Evolutionary conservation across 2,329 filamentous ascomycete genomes (phyloP), one percentile per base, ranked within the genome.

Genomic region (Ceratocystis cacaofunesta): DNA sequence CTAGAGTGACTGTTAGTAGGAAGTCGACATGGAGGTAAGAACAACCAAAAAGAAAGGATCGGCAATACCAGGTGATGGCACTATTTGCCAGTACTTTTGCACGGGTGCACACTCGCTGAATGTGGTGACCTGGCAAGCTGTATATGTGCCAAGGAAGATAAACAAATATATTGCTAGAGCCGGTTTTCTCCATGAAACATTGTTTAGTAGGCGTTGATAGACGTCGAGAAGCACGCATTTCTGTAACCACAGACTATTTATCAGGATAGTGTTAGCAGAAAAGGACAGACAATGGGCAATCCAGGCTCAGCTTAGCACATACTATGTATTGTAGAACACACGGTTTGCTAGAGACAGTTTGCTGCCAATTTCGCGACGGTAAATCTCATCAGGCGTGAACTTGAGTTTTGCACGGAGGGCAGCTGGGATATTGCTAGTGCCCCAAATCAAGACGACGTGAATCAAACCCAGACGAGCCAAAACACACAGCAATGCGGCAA

Each of bases 71-170:
- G 74, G 73, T 65, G 71, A 69, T 58, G 74, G 81, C 0, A 78
- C 69, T 63, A 84, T 78, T 70, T 82, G 80, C 80, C 80, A 84
- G 71, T 84, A 83, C 64, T 82, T 78, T 61, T 74, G 69, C 69
- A 83, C 78, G 2, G 81, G 80, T 12, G 76, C 68, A 67, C 74
- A 76, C 69, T 76, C 74, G 66, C 69, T 69, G 66, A 76, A 74
- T 2, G 72, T 74, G 7, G 70, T 68, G 46, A 74, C 70, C 52
- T 75, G 71, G 52, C 73, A 72, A 8, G 70, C 69, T 32, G 73
- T 65, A 61, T 74, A 75, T 2, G 73, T 72, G 8, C 66, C 66
- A 41, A 71, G 69, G 32, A 75, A 71, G 10, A 72, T n/a, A 12
- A 69, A 50, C 63, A 72, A 71, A 57, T 70, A 73, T 2, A 64